Conservation (phyloP, 2,329 filamentous ascomycete species). For the Nectriaceae sp. region DNA sequence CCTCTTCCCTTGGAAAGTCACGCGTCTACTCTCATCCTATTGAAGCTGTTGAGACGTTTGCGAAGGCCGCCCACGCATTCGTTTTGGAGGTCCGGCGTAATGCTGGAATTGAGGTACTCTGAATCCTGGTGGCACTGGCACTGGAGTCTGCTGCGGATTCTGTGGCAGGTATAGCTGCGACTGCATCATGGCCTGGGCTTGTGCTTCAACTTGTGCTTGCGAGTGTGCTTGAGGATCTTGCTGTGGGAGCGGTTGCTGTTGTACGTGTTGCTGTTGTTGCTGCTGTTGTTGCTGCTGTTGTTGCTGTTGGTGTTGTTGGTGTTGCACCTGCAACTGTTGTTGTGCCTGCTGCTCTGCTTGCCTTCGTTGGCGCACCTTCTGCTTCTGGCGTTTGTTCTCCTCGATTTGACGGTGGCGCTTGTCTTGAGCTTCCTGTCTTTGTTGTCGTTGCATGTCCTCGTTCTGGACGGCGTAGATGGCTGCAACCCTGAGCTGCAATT, state of each 20-base stretch:
- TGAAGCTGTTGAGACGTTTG: constrained; percentile 19
- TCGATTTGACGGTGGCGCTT: constrained; percentile 42
- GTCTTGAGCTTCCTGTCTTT: constrained; percentile 40
- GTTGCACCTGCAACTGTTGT: constrained; percentile 17
- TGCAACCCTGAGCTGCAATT: constrained; percentile 44
- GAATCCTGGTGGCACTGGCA: constrained; percentile 31
- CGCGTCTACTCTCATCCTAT: no score
- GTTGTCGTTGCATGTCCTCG: constrained; percentile 44
- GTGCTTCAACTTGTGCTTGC: constrained; percentile 24
- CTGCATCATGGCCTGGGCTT: constrained; percentile 28
- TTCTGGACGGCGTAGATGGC: constrained; percentile 48
- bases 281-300: constrained; percentile 18
- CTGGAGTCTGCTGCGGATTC: constrained; percentile 24
- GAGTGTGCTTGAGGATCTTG: constrained; percentile 25
- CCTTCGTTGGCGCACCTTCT: constrained; percentile 26
- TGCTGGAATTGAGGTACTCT: constrained; percentile 31
- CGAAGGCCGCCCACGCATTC: constrained; percentile 30
- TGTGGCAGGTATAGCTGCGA: constrained; percentile 31
- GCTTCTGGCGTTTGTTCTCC: constrained; percentile 31
- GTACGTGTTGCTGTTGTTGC: constrained; percentile 10
- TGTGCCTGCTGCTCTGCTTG: constrained; percentile 30
- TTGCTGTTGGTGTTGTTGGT: constrained; percentile 12
- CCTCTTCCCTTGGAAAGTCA: no score
- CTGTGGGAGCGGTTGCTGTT: constrained; percentile 22
- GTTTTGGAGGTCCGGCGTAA: constrained; percentile 32